Evolutionary conservation across 2,329 filamentous ascomycete species (phyloP), one percentile per base, ranked within the genome.

Genomic region (Neonectria punicea): DNA sequence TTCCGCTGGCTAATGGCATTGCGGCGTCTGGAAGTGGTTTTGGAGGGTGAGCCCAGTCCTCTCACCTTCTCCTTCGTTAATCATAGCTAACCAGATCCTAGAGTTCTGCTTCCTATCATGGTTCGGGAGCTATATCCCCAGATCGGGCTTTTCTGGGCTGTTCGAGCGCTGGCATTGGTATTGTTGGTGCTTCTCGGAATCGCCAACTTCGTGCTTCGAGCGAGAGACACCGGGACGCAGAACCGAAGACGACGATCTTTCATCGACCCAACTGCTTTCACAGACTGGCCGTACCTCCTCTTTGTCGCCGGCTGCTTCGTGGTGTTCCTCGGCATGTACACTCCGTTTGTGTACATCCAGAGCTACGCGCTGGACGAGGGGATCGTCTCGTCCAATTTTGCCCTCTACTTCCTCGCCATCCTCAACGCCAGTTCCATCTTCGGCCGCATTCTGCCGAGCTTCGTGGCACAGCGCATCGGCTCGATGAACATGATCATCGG

Each of bases 381-480:
- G 3, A 87, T 94, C 0, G 56, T n/a, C 66, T 82, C 82, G 8
- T 74, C 82, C 0, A 78, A 82, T 1, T 90, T 95, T 68, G 87
- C 90, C 1, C 93, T 92, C 71, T 89, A 93, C 73, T 83, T 94
- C 54, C 81, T 96, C n/a, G 90, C 92, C 2, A 89, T 97, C 61
- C 84, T 97, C 72, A 97, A 96, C 75, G 91, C 88, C 0, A 92
- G 90, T 11, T 93, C 89, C 0, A 89, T 92, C 36, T 80, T 96
- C 13, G 94, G 94, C 0, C 88, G 94, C 18, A 90, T 89, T 74
- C 80, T 93, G 0, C 92, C 93, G 0, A 75, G 75, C 0, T 63
- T 80, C 0, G 51, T 82, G 1, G 78, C 80, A 0, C 74, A 78
- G 4, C 69, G 64, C 0, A 44, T 78, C 0, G 81, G 81, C 0